Conservation (phyloP, 345 rosid genomes). For the Triadica sebifera region DNA sequence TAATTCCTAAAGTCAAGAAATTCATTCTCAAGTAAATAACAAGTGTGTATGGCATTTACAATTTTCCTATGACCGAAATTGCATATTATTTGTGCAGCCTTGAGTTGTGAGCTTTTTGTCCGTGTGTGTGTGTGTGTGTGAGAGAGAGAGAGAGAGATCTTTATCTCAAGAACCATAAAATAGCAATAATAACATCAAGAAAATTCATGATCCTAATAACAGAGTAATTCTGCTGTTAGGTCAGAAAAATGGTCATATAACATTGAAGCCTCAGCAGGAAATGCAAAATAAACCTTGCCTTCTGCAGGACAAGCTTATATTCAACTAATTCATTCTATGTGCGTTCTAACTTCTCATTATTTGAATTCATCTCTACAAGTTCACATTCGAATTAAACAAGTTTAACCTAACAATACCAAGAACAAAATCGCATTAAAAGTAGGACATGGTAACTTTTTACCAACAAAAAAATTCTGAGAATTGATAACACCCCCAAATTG, state of each 20-base stretch:
- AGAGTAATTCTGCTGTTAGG: background rate
- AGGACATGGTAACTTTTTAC: background rate
- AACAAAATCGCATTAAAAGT: background rate
- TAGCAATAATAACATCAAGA: no score
- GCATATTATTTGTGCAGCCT: background rate
- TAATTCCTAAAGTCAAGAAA: background rate
- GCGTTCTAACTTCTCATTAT: constrained; percentile 21
- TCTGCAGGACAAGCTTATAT: constrained; percentile 30
- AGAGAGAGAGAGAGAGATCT: background rate
- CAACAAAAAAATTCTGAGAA: background rate
- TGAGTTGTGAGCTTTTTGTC: no score
- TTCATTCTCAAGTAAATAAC: constrained; percentile 1
- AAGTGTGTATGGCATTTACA: background rate
- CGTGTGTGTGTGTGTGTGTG: background rate
- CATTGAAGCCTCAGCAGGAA: background rate
- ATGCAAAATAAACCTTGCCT: constrained; percentile 16
- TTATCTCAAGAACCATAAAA: constrained; percentile 7
- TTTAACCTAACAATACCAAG: constrained; percentile 15
- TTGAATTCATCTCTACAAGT: constrained; percentile 29
- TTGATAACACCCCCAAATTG: constrained; percentile 24
- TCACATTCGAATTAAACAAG: constrained; percentile 32
- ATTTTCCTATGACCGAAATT: background rate
- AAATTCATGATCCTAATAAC: background rate
- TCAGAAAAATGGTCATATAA: background rate
- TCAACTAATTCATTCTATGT: constrained; percentile 25